Evolutionary conservation across 495 filamentous ascomycete genomes (phyloP), one percentile per base, ranked within the genome.

Genomic region (Daldinia loculata): DNA sequence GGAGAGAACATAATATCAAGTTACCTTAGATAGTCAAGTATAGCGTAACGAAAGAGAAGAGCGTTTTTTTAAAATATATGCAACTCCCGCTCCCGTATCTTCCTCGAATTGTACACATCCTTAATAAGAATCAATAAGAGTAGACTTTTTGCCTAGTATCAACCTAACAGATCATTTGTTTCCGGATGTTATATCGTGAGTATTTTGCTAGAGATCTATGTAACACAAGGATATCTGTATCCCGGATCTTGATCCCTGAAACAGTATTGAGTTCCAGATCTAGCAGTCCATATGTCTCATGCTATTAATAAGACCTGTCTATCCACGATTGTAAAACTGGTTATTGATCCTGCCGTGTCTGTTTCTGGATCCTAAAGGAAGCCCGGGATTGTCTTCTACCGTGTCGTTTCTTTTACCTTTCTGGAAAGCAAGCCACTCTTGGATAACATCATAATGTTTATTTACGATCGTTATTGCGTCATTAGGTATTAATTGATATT

Each of bases 281-380:
- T 50, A 2, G 43, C 5, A 6, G 24, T 22, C 7, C 15, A 30
- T 26, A 19, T 30, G 17, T 43, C 9, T 8, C 8, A 17, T 26
- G 14, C 61, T 64, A 64, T 64, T 64, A 56, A 64, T 64, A 56
- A 34, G 22, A 7, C 15, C 15, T 22, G n/a, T 1, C 30, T 39
- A 39, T 34, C 0, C n/a, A 19, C 19, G 29, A 24, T 9, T 17
- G 9, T 19, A 22, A 17, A 32, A 29, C 36, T 45, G 22, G 19
- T 45, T 60, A 60, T 32, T 48, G 39, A 61, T 61, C 53, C 62
- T 65, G 39, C 53, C 53, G 38, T 32, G 36, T 19, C 19, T 50
- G 38, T 24, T 51, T 51, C 3, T 12, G 9, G 17, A 17, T 41
- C 39, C 39, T 41, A 41, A 15, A 41, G 39, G 39, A 41, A 41